These are phyloP conservation scores for Kodamaea neixiangensis DNA, from an alignment of 805 yeast genomes.

Conservation along the genomic window DNA sequence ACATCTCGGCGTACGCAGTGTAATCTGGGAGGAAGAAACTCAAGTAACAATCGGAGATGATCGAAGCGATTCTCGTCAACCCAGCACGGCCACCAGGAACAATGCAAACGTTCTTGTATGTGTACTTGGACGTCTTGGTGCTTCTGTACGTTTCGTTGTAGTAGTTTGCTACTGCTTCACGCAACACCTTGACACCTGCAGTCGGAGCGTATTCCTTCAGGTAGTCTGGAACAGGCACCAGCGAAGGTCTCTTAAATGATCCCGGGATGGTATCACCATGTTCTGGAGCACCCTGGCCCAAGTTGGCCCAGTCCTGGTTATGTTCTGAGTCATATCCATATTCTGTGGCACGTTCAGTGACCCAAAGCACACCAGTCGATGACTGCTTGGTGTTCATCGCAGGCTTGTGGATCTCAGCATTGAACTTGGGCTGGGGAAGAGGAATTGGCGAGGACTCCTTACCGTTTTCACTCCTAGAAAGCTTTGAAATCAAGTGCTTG, in stretches of 20 bases:
- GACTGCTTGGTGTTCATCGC: conserved; percentile 60
- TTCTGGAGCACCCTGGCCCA: conserved; percentile 69
- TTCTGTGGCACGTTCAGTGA: conserved; percentile 59
- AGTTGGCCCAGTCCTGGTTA: conserved; percentile 52
- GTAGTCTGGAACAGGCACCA: conserved; percentile 47
- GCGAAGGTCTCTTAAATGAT: conserved; percentile 53
- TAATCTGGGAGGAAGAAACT: conserved; percentile 64
- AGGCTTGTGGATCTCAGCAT: conserved; percentile 51
- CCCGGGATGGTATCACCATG: conserved; percentile 61
- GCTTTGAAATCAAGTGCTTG: conserved; percentile 27
- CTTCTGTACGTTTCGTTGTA: conserved; percentile 57
- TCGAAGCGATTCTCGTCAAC: conserved; percentile 60
- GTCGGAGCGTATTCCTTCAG: conserved; percentile 62
- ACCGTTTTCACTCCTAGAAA: conserved; percentile 35
- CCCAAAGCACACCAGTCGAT: conserved; percentile 66
- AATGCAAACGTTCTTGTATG: conserved; percentile 60
- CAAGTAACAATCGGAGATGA: conserved; percentile 57
- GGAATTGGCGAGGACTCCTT: conserved; percentile 51
- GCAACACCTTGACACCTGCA: conserved; percentile 53
- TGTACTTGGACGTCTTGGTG: conserved; percentile 51
- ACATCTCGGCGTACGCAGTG: conserved; percentile 67
- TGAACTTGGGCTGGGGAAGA: conserved; percentile 47
- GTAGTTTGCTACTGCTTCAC: conserved; percentile 59
- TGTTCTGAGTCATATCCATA: conserved; percentile 50
- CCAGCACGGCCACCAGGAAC: conserved; percentile 71